Base-by-base conservation (phyloP, 2,329 filamentous ascomycete genomes). In the Paracorniculantispora psalliotae region DNA sequence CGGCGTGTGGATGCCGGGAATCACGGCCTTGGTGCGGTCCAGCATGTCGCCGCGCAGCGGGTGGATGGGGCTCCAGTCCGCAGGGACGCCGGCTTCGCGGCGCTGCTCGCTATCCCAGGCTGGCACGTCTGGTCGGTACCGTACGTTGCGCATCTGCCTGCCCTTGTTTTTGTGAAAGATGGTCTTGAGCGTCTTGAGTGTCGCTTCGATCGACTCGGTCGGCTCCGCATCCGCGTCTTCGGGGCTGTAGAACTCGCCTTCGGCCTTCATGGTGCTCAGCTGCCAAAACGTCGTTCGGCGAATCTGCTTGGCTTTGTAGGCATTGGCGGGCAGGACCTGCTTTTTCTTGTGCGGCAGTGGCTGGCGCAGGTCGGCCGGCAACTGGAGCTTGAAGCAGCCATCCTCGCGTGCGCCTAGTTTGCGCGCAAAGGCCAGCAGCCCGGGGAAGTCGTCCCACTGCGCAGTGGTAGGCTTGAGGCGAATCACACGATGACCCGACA, bases 1-100 rank as follows among this genome's bases (percentile, higher is more conserved):
- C 2, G 73, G 73, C 2, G 73, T 75, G 56, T 75, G 73, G 12
- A 75, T 74, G 43, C 73, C 73, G 1, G 73, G 73, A 6, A 75
- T 73, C 35, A 74, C 67, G 52, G 72, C 73, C 57, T 67, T 72
- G 8, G 73, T 75, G 39, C 63, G 59, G 57, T 75, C 71, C 43
- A 75, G 63, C 47, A 69, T 69, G 64, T 75, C 73, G 28, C 73
- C 73, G 25, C 68, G 68, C 26, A 75, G 57, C 9, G 73, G 73
- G 52, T 75, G 68, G 26, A 75, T 73, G 1, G 73, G 72, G 30
- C 73, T 75, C 54, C 61, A 62, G 50, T 68, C 67, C 6, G 47
- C 23, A 4, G 73, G 73, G 7, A 75, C 73, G 7, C 73, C 73
- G 5, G 73, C 73, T 49, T 66, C 65, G 6, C 58, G 66, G 44